Conservation (phyloP, 345 rosid genomes). For the Gossypium ekmanianum region DNA sequence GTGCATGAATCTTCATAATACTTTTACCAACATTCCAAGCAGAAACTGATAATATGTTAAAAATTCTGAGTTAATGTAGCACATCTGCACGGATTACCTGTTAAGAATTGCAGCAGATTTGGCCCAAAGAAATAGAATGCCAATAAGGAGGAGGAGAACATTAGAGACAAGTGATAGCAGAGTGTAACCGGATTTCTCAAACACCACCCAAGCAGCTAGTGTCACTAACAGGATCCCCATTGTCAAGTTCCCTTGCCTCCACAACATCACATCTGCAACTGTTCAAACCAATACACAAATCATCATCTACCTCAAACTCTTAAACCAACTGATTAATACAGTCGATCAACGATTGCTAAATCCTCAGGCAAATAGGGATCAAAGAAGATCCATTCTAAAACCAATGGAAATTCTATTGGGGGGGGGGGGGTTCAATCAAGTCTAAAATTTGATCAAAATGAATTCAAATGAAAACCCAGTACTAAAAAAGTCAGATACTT, state of each 20-base stretch:
- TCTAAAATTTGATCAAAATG: not conserved
- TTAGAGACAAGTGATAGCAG: slow-evolving; percentile 77
- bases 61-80: not conserved
- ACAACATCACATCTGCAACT: slow-evolving; percentile 90
- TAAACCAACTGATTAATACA: not conserved
- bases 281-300: slow-evolving; percentile 24
- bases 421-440: not conserved
- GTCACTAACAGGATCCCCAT: slow-evolving; percentile 59
- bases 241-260: slow-evolving; percentile 72
- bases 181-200: slow-evolving; percentile 81
- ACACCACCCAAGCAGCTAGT: slow-evolving; percentile 81
- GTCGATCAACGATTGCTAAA: slow-evolving; percentile 5
- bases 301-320: not conserved
- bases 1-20: no score
- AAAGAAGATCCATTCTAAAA: slow-evolving; percentile 1
- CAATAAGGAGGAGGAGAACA: slow-evolving; percentile 76
- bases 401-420: not conserved
- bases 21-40: not conserved
- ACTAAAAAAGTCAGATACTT: slow-evolving; percentile 17
- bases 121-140: slow-evolving; percentile 88
- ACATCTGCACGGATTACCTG: slow-evolving; percentile 37
- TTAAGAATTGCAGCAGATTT: slow-evolving; percentile 93
- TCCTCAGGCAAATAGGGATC: not conserved
- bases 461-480: slow-evolving; percentile 1
- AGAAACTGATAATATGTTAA: not conserved